Percentiles rank a stretch among this genome's conserved stretches.
Evolutionary conservation across 345 rosid genomes (phyloP).

Genomic region (Isatis tinctoria): DNA sequence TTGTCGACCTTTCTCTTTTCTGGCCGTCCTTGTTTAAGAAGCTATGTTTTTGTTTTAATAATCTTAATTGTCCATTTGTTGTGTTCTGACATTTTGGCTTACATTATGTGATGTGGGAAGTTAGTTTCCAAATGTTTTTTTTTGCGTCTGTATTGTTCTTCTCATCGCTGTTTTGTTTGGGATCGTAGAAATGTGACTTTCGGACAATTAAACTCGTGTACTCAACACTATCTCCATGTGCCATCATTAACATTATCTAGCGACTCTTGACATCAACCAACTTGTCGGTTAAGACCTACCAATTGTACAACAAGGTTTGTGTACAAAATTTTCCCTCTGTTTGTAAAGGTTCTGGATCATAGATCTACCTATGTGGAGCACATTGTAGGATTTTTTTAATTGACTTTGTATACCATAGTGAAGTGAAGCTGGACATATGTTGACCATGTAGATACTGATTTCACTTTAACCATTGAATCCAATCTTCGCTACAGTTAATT

Average conservation of each 20-base stretch:
- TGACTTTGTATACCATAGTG: background rate
- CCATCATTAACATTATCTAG: background rate
- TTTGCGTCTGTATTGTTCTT: constrained; percentile 15
- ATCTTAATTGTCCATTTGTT: constrained; percentile 12
- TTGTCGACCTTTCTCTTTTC: constrained; percentile 14
- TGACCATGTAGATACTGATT: background rate
- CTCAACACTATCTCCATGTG: background rate
- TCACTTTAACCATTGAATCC: background rate
- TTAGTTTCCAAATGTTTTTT: constrained; percentile 10
- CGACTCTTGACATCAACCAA: background rate
- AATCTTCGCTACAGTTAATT: background rate
- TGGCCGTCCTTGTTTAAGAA: constrained; percentile 22
- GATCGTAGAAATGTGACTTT: constrained; percentile 22
- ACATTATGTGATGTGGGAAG: constrained; percentile 3
- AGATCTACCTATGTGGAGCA: background rate
- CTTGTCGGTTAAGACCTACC: background rate
- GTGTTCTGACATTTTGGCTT: constrained; percentile 24
- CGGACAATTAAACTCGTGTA: constrained; percentile 2
- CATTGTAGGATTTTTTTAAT: background rate
- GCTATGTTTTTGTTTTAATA: constrained; percentile 17
- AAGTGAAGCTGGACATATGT: background rate
- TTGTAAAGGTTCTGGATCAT: background rate
- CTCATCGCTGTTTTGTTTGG: constrained; percentile 21
- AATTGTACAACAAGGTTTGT: background rate
- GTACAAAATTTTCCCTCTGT: background rate